These are phyloP conservation scores for Ceratocystis harringtonii DNA, from an alignment of 2,329 filamentous ascomycete genomes.

Conservation along the genomic window DNA sequence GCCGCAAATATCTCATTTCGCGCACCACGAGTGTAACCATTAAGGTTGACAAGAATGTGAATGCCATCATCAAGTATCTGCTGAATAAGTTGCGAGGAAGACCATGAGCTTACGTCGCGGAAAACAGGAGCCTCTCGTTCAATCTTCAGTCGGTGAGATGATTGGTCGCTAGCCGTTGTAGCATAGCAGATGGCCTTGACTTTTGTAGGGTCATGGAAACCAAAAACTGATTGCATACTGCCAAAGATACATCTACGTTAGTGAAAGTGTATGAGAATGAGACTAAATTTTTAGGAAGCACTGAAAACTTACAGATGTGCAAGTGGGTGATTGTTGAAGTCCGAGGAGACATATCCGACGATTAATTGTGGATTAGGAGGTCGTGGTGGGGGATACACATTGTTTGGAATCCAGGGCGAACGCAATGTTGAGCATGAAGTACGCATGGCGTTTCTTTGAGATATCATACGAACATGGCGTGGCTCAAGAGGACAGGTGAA, in stretches of 20 bases:
- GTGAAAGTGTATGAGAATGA: not conserved
- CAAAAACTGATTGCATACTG: constrained; percentile 95
- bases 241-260: not conserved
- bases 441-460: constrained; percentile 80
- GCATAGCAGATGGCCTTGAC: constrained; percentile 90
- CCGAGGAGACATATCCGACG: constrained; percentile 90
- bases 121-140: constrained; percentile 87
- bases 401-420: constrained; percentile 68
- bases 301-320: constrained; percentile 55
- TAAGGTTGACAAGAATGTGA: constrained; percentile 93
- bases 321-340: constrained; percentile 96
- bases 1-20: constrained; percentile 95
- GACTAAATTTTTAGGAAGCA: not conserved
- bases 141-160: constrained; percentile 79
- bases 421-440: constrained; percentile 84
- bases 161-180: constrained; percentile 80
- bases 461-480: constrained; percentile 83
- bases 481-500: constrained; percentile 90
- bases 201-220: constrained; percentile 58
- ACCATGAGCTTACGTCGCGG: constrained; percentile 73
- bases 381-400: constrained; percentile 69
- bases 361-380: constrained; percentile 75
- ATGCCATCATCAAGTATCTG: constrained; percentile 81
- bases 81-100: constrained; percentile 65
- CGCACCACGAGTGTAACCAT: constrained; percentile 93